Conservation (phyloP, 2,329 filamentous ascomycete genomes). For the Triangularia setosa region DNA sequence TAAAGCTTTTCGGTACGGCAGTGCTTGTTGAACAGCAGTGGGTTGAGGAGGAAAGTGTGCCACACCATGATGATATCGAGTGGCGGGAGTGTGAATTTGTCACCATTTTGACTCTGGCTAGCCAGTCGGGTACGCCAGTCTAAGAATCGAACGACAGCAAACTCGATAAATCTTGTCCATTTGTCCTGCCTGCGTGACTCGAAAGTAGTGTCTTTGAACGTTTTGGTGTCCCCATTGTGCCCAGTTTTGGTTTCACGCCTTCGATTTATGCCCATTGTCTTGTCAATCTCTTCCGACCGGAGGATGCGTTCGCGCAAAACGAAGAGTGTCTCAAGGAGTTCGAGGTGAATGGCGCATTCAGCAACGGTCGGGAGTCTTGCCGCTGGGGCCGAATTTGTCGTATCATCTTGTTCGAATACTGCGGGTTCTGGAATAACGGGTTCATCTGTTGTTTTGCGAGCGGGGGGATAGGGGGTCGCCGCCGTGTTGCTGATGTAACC, state of each 20-base stretch:
- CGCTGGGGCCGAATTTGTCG: not conserved
- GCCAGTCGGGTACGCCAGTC: not conserved
- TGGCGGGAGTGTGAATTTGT: not conserved
- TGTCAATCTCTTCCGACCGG: conserved; percentile 4
- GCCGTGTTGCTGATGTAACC: not conserved
- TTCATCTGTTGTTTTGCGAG: not conserved
- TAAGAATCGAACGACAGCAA: conserved; percentile 12
- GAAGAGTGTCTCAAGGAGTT: conserved; percentile 13
- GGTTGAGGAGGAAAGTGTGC: conserved; percentile 19
- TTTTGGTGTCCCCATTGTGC: conserved; percentile 1
- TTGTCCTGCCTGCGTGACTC: conserved; percentile 1
- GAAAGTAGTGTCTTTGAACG: conserved; percentile 1
- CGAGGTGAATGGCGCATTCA: conserved; percentile 15
- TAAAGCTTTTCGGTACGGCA: conserved; percentile 1
- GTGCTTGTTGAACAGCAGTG: conserved; percentile 5
- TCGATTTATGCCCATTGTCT: conserved; percentile 3
- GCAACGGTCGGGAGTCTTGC: conserved; percentile 1
- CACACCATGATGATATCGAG: conserved; percentile 18
- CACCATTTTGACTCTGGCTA: not conserved
- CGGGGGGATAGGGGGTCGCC: not conserved
- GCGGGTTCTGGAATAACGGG: not conserved
- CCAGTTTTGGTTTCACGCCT: conserved; percentile 9
- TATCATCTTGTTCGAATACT: not conserved
- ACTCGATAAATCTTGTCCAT: conserved; percentile 10
- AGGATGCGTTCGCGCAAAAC: conserved; percentile 10